Base-by-base conservation (phyloP, 768 basidiomycete species). In the Butyriboletus loyo region DNA sequence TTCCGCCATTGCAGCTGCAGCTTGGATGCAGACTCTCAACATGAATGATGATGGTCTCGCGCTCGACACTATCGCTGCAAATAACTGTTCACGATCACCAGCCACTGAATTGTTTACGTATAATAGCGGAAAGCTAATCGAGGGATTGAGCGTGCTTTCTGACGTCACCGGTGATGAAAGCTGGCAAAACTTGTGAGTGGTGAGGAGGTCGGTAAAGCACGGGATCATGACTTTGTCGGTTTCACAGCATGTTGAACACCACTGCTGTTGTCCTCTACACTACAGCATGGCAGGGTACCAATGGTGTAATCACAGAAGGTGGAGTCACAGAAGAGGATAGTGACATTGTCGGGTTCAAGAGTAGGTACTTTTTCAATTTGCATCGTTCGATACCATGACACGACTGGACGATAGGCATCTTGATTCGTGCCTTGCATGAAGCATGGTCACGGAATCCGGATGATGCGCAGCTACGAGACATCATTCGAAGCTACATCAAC, bases 291-390 rank as follows among this genome's bases (percentile, higher is more conserved):
- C 71, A 80, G 59, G 76, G 76, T 10, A 56, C 59, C 17, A 70
- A 81, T 53, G 79, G 80, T 1, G 72, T 81, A 21, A 79, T 82
- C 55, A 81, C 77, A 13, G 81, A 82, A 61, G 79, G 78, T 21
- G 66, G 74, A 10, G 73, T 71, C 55, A 68, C 69, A 9, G 62
- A 55, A 6, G 56, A 57, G 7, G 73, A 80, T 50, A 75, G 79
- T 49, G 79, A 81, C 51, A 71, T 66, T 6, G 75, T 79, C 25
- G 78, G 79, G 7, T 81, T 81, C 66, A 82, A 82, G 70, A 74
- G 81, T 77, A 13, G 17, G 61, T 56, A n/a, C n/a, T n/a, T n/a
- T n/a, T n/a, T n/a, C 27, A 10, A 45, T 27, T 32, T 38, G 17
- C 9, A 17, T 49, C 7, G 27, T 35, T 43, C 27, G 22, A 38